Conservation (phyloP, 1,139 yeast species). For the Kodamaea alishanica region DNA sequence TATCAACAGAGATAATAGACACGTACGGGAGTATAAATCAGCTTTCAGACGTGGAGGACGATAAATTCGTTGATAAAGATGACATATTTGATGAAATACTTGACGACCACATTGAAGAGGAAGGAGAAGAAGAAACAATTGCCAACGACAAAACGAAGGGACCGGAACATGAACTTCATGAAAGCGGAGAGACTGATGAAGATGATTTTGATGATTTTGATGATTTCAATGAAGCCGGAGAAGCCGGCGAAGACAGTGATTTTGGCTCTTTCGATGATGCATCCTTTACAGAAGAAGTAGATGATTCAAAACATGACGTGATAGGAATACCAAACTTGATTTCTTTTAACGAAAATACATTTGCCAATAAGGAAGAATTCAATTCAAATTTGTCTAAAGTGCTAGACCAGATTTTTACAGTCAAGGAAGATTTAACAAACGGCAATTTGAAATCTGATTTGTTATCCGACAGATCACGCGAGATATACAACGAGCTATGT, state of each 20-base stretch:
- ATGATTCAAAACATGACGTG: conserved; percentile 12
- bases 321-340: conserved; percentile 6
- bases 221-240: conserved; percentile 23
- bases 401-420: conserved; percentile 23
- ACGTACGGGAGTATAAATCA: conserved; percentile 2
- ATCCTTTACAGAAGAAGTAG: conserved; percentile 27
- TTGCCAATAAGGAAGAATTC: conserved; percentile 15
- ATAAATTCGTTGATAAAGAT: conserved; percentile 2
- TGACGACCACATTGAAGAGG: conserved; percentile 1
- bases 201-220: conserved; percentile 26
- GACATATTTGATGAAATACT: conserved; percentile 1
- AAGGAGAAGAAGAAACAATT: background rate
- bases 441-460: conserved; percentile 7
- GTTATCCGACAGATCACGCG: conserved; percentile 26
- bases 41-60: conserved; percentile 1
- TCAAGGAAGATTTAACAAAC: background rate
- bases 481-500: conserved; percentile 34
- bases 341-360: conserved; percentile 14
- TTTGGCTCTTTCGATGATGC: conserved; percentile 40
- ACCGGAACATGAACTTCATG: conserved; percentile 7
- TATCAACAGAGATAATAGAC: conserved; percentile 8
- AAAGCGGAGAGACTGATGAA: conserved; percentile 9
- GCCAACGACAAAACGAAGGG: background rate
- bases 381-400: conserved; percentile 16
- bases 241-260: conserved; percentile 19